Evolutionary conservation across 768 basidiomycete genomes (phyloP), one percentile per base, ranked within the genome.

Genomic region (Phallus indusiatus): DNA sequence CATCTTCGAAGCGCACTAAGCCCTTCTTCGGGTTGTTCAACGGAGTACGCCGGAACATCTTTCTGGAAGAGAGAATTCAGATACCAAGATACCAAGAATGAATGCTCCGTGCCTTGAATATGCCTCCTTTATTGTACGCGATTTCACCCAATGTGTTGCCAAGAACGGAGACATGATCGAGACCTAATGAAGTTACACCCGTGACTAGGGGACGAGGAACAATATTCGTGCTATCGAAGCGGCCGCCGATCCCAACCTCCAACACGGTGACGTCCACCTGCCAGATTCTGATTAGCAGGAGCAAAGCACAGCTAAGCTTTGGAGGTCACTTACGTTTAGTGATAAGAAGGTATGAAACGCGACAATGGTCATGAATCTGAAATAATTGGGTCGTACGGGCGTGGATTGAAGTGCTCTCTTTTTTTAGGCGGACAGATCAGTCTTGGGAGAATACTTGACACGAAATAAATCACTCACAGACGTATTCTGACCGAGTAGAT

Each of bases 231-330:
- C 92, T 92, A 68, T 99, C 96, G 67, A 90, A 90, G 20, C 80
- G 78, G 10, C 96, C 96, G 20, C 96, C 96, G 18, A 99, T 86
- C 9, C 96, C 96, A 37, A 98, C 96, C 77, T 99, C 96, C 21
- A 99, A 78, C 56, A 99, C 81, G 0, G 94, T 92, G 2, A 91
- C 93, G 63, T 94, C 84, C 5, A 98, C 83, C 74, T 79, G 64
- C 4, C 59, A 58, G 1, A n/a, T 46, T 12, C 14, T 35, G 33
- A 52, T 49, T 18, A 34, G 14, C 10, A 54, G 21, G 52, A 18
- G 11, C 8, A 47, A 12, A 36, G n/a, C 53, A 33, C 21, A 17
- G 53, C 54, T 11, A 53, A 47, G 18, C 14, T 34, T 48, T 2
- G 37, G 57, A 47, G 6, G 42, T 28, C 53, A 37, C 65, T 16